phyloP scores from a whole-genome alignment of 371 early-diverging fungal genomes.

The Gilbertella persicaria region DNA sequence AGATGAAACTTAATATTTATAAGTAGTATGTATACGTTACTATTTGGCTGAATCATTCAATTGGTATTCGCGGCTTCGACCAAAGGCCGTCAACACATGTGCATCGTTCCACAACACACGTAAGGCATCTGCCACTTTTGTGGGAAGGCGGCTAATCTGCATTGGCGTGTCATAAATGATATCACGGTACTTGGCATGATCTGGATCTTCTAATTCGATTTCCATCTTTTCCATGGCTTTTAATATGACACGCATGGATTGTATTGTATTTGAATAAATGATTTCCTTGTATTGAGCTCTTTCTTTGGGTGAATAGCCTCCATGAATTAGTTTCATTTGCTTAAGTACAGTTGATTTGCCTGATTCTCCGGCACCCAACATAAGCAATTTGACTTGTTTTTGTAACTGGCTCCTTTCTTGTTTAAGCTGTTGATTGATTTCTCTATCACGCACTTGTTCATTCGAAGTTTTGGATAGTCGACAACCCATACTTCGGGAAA shows the following conservation, averaged over 20 bases:
- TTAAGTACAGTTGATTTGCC: slow-evolving; percentile 96
- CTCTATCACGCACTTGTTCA: slow-evolving; percentile 59
- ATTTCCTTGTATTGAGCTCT: slow-evolving; percentile 90
- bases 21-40: slow-evolving; percentile 44
- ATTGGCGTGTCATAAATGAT: slow-evolving; percentile 32
- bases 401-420: slow-evolving; percentile 69
- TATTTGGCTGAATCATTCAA: slow-evolving; percentile 81
- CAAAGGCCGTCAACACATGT: slow-evolving; percentile 74
- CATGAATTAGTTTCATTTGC: slow-evolving; percentile 97
- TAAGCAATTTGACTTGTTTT: slow-evolving; percentile 91
- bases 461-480: background rate
- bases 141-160: slow-evolving; percentile 68
- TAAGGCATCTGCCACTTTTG: slow-evolving; percentile 76
- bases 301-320: slow-evolving; percentile 86
- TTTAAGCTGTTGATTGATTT: slow-evolving; percentile 85
- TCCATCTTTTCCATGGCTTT: slow-evolving; percentile 90
- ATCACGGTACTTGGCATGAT: slow-evolving; percentile 24
- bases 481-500: background rate
- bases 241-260: slow-evolving; percentile 92
- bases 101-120: slow-evolving; percentile 82
- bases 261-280: slow-evolving; percentile 93
- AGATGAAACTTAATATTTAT: background rate
- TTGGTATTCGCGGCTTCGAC: slow-evolving; percentile 77
- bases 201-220: slow-evolving; percentile 52
- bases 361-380: slow-evolving; percentile 97